Percentiles rank a stretch among this genome's conserved stretches.
Conservation (phyloP, 1,139 yeast species). For the Debaryomyces sp. region DNA sequence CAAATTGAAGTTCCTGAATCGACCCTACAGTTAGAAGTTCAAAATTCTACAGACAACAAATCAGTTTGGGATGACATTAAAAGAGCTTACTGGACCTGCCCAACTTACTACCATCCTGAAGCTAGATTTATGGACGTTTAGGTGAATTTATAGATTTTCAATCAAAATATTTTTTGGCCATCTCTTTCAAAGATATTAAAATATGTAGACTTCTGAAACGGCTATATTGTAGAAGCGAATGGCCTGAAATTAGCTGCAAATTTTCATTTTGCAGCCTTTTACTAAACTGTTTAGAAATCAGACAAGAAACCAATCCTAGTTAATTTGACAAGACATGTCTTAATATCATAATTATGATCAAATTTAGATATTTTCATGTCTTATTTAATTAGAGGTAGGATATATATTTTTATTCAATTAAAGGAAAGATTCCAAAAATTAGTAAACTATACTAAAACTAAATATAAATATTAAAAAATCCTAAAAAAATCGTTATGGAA, state of each 20-base stretch:
- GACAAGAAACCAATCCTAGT: background rate
- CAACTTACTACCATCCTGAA: slow-evolving; percentile 66
- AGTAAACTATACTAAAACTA: background rate
- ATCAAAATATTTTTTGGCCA: background rate
- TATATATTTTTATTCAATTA: too few species aligned
- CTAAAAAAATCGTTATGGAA: background rate
- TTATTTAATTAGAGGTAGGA: too few species aligned
- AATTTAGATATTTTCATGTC: too few species aligned
- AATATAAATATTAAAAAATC: background rate
- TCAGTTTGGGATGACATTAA: slow-evolving; percentile 70
- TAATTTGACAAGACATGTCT: too few species aligned
- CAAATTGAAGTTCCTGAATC: slow-evolving; percentile 44
- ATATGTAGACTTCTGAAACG: background rate
- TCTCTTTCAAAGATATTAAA: background rate
- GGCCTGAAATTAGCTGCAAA: too few species aligned
- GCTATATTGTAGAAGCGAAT: too few species aligned
- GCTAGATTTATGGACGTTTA: slow-evolving; percentile 44
- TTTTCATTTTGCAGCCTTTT: background rate
- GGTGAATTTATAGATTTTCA: background rate
- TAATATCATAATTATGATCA: too few species aligned
- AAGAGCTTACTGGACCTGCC: slow-evolving; percentile 75
- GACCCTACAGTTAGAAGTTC: slow-evolving; percentile 30
- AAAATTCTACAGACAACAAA: slow-evolving; percentile 21
- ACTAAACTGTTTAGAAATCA: background rate
- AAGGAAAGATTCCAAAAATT: too few species aligned